Evolutionary conservation across 306 rosid genomes (phyloP).

Genomic region (Rosa persica): DNA sequence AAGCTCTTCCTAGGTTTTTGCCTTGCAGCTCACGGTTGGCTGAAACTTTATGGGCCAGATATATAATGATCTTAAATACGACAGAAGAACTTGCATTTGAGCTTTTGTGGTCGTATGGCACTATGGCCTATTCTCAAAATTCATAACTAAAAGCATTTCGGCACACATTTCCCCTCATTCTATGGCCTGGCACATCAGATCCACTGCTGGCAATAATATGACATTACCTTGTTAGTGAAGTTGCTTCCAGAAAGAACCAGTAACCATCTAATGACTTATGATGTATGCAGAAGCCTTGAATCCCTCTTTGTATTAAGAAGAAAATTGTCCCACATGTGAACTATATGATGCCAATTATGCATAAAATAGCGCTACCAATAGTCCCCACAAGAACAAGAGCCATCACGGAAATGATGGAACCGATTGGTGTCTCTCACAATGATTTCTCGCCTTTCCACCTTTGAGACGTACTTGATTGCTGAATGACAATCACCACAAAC

Average conservation of each 20-base stretch:
- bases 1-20: not conserved
- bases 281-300: not conserved
- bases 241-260: not conserved
- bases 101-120: not conserved
- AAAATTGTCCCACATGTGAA: not conserved
- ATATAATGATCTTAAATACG: not conserved
- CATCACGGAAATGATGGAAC: constrained; percentile 34
- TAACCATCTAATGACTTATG: not conserved
- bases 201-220: not conserved
- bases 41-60: not conserved
- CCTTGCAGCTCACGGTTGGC: not conserved
- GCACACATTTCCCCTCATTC: not conserved
- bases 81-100: not conserved
- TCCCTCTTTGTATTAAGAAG: not conserved
- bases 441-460: constrained; percentile 34
- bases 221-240: not conserved
- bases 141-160: not conserved
- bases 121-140: not conserved
- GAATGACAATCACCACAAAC: constrained; percentile 42
- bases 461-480: constrained; percentile 33
- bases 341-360: not conserved
- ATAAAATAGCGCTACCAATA: constrained; percentile 25
- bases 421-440: constrained; percentile 37
- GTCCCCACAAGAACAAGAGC: constrained; percentile 39
- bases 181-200: not conserved